phyloP scores from a whole-genome alignment of 78 protist species.

The Chrysochromulina tobinii region DNA sequence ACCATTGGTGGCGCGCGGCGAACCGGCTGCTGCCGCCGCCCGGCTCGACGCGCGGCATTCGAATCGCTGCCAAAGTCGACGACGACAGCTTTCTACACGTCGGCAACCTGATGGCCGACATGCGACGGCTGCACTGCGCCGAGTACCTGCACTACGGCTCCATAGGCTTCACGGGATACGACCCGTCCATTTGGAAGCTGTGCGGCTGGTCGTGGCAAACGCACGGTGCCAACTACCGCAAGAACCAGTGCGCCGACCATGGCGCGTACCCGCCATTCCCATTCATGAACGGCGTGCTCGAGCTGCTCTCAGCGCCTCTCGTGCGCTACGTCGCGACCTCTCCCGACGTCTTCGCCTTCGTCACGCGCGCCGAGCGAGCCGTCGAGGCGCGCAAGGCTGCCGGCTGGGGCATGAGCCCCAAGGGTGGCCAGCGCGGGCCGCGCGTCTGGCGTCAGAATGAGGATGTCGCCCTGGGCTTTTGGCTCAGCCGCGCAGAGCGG shows the following conservation, averaged over 20 bases:
- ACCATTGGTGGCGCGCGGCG: no score
- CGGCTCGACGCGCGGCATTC: no score
- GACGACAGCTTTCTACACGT: no score
- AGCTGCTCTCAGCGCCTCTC: slow-evolving; percentile 6
- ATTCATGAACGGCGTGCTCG: background rate
- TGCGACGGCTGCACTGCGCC: no score
- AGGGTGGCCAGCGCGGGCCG: background rate
- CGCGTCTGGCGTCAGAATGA: background rate
- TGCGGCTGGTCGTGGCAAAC: background rate
- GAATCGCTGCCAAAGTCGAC: no score
- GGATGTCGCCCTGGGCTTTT: background rate
- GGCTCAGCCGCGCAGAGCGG: background rate
- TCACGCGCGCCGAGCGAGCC: background rate
- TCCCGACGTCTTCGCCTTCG: background rate
- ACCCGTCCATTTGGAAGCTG: background rate
- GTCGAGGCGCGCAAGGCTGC: background rate
- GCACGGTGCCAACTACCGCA: background rate
- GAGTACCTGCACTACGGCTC: background rate
- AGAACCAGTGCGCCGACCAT: background rate
- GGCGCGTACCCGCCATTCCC: slow-evolving; percentile 2
- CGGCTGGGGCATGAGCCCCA: background rate
- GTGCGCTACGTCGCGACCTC: background rate
- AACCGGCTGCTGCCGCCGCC: no score
- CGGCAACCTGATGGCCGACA: no score
- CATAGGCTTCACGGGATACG: background rate